Evolutionary conservation across 2,329 filamentous ascomycete species (phyloP), one percentile per base, ranked within the genome.

Genomic region (Penicillium sp.): DNA sequence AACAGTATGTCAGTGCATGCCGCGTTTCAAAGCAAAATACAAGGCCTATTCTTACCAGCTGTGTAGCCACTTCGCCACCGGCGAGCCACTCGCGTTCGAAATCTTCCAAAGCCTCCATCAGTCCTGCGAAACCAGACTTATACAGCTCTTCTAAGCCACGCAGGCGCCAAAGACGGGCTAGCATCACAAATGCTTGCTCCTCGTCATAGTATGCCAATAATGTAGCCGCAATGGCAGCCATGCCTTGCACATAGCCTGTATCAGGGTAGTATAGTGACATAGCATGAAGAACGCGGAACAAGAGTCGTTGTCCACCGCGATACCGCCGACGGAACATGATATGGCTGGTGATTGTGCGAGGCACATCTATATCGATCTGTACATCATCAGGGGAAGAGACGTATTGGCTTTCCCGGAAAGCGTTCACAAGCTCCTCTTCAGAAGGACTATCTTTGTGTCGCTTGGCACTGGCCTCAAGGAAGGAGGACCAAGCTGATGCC

Each of bases 261-360:
- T 90, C 88, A 0, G 92, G 91, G 63, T 93, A 93, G 73, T 97
- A 96, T 11, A 99, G 83, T 19, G 92, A 93, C 71, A 98, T 85
- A 45, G 91, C 90, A 72, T 98, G 95, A 27, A 99, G 82, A 3
- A 98, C 92, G 50, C 95, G 87, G 76, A 99, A 99, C 2, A 99
- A 81, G 14, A 98, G 80, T 44, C 95, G 86, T 75, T 99, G 93
- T 1, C 93, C 95, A 59, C 95, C 95, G 25, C 92, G 86, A 76
- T 99, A 99, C 50, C 95, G 85, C 62, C 87, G 85, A 46, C 95
- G 87, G 72, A 99, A 99, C 93, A 99, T 97, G 74, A 99, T 93
- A 76, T 99, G 95, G 61, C 90, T 87, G 73, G 87, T 96, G 73
- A 99, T 96, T 4, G 95, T 98, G 53, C 95, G 85, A 1, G 95